Percentiles rank a stretch among this genome's conserved stretches.
Evolutionary conservation across 192 early-diverging fungal species (phyloP).

Genomic region (Rhizoclosmatium sp.): DNA sequence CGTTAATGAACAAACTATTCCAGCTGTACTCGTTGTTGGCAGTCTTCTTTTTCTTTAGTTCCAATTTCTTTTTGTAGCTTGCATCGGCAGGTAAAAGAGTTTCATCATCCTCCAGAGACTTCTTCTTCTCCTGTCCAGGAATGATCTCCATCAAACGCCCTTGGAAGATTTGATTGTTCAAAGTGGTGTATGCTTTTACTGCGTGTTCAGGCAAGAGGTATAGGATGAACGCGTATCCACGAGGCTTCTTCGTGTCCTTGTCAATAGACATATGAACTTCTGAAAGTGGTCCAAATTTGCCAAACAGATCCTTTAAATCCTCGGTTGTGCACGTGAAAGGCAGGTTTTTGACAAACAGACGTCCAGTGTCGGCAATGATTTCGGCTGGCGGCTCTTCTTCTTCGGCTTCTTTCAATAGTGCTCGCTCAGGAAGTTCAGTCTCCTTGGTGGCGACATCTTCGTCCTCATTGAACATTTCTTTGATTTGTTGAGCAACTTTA

Average conservation of each 20-base stretch:
- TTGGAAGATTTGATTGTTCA: constrained; percentile 89
- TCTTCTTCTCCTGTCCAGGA: constrained; percentile 87
- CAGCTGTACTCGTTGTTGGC: constrained; percentile 91
- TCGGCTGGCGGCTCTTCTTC: constrained; percentile 52
- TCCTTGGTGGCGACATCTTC: constrained; percentile 15
- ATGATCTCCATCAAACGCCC: constrained; percentile 91
- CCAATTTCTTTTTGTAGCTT: constrained; percentile 84
- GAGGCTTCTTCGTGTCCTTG: constrained; percentile 89
- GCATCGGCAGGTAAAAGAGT: constrained; percentile 21
- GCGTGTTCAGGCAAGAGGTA: constrained; percentile 94
- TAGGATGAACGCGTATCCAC: constrained; percentile 92
- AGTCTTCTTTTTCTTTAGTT: constrained; percentile 77
- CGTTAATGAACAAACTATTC: constrained; percentile 97
- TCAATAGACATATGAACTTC: constrained; percentile 96
- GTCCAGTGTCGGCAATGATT: constrained; percentile 91
- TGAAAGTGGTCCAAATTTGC: constrained; percentile 87
- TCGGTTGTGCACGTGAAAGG: constrained; percentile 89
- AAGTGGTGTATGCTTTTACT: constrained; percentile 80
- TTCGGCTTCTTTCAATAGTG: constrained; percentile 29
- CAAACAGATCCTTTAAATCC: constrained; percentile 83
- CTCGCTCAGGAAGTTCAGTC: constrained; percentile 5
- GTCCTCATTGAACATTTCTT: constrained; percentile 10
- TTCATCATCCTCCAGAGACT: constrained; percentile 64
- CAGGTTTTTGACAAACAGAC: constrained; percentile 93
- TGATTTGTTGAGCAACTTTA: constrained; percentile 30